A percentile compares a stretch with the other conserved stretches of the same genome.
Conservation (phyloP, 371 early-diverging fungal genomes). For the Mortierella sp. region DNA sequence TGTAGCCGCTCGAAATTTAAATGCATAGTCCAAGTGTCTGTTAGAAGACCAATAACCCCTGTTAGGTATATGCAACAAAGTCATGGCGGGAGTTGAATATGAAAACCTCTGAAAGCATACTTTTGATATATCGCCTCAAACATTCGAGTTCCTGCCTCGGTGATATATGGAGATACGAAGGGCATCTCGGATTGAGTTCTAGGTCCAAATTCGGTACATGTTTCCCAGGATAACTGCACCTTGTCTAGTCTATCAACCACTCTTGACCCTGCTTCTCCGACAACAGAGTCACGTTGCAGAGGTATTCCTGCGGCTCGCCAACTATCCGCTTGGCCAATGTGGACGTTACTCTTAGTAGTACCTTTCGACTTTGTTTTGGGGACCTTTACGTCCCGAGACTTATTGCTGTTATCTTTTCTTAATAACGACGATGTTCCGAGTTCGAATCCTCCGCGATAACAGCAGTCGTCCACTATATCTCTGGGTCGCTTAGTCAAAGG, state of each 20-base stretch:
- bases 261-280: background rate
- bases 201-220: slow-evolving; percentile 17
- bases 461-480: slow-evolving; percentile 37
- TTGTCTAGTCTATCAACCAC: background rate
- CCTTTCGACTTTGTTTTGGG: background rate
- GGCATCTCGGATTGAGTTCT: slow-evolving; percentile 4
- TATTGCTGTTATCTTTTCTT: background rate
- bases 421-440: too few relatives aligned
- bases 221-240: slow-evolving; percentile 31
- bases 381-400: background rate
- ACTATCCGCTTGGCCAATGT: background rate
- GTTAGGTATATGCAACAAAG: background rate
- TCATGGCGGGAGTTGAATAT: background rate
- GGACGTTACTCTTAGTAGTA: background rate
- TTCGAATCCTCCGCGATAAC: background rate
- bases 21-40: slow-evolving; percentile 54
- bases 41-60: background rate
- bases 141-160: slow-evolving; percentile 50
- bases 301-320: slow-evolving; percentile 41
- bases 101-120: slow-evolving; percentile 19
- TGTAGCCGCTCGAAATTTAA: slow-evolving; percentile 50
- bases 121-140: slow-evolving; percentile 58
- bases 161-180: slow-evolving; percentile 58
- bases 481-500: slow-evolving; percentile 32
- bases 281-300: slow-evolving; percentile 1